A percentile compares a stretch with the other conserved stretches of the same genome.
phyloP scores from a whole-genome alignment of 768 basidiomycete genomes.

The Lactarius hatsudake region DNA sequence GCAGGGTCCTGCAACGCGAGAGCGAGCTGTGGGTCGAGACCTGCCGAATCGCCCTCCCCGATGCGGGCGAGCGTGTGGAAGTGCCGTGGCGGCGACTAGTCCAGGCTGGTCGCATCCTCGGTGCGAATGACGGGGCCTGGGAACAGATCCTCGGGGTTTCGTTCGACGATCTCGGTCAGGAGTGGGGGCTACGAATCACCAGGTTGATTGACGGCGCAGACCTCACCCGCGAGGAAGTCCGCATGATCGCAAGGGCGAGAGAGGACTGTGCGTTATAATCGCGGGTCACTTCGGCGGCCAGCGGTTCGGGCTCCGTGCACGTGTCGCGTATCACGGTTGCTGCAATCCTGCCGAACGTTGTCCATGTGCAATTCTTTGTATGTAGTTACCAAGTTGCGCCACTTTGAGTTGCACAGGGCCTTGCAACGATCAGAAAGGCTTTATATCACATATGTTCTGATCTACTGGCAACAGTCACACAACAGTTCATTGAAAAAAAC shows the following conservation, averaged over 20 bases:
- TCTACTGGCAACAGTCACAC: not conserved
- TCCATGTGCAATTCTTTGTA: not conserved
- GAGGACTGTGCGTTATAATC: constrained; percentile 37
- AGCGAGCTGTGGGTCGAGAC: constrained; percentile 83
- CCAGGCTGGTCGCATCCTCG: constrained; percentile 67
- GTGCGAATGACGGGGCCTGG: constrained; percentile 43
- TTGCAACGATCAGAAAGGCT: not conserved
- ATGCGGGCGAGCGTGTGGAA: constrained; percentile 53
- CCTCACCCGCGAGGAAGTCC: constrained; percentile 59
- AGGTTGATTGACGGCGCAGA: constrained; percentile 59
- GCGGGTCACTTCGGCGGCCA: not conserved
- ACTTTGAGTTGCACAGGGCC: not conserved
- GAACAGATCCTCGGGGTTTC: constrained; percentile 7
- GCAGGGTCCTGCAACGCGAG: constrained; percentile 62
- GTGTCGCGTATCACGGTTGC: not conserved
- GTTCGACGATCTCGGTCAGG: constrained; percentile 22
- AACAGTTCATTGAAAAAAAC: not conserved
- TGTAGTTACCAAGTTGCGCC: not conserved
- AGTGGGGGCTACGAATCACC: constrained; percentile 56
- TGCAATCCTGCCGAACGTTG: not conserved
- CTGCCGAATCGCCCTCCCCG: constrained; percentile 57
- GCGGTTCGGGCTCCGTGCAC: not conserved
- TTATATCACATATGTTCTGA: not conserved
- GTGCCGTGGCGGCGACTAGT: constrained; percentile 74
- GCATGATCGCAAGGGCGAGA: constrained; percentile 49